Percentiles rank a stretch among this genome's conserved stretches.
Conservation (phyloP, 1,284 basidiomycete genomes). For the Peniophora sp. region DNA sequence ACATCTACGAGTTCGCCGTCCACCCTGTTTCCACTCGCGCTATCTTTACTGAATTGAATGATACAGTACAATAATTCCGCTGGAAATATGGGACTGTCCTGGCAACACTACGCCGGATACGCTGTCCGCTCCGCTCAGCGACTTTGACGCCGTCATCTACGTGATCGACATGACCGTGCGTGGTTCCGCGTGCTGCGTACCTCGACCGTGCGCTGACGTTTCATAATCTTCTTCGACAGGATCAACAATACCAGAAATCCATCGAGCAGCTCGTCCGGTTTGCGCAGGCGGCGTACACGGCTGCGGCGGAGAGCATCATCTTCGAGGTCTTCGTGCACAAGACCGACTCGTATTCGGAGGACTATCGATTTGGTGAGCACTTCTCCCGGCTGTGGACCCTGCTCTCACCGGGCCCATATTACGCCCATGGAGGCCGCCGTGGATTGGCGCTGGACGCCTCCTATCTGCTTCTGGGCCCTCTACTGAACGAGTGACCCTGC, state of each 20-base stretch:
- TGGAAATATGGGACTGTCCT: slow-evolving; percentile 95
- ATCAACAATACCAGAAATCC: slow-evolving; percentile 55
- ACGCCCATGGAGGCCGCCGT: background rate
- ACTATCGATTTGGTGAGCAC: slow-evolving; percentile 79
- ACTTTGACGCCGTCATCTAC: slow-evolving; percentile 82
- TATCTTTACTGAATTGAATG: background rate
- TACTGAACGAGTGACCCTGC: background rate
- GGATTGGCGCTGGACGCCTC: background rate
- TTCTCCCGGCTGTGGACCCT: slow-evolving; percentile 1
- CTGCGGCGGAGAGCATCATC: slow-evolving; percentile 66
- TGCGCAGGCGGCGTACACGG: slow-evolving; percentile 64
- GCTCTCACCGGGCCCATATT: background rate
- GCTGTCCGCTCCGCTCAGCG: slow-evolving; percentile 61
- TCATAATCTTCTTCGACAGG: slow-evolving; percentile 43
- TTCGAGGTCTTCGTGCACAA: slow-evolving; percentile 97
- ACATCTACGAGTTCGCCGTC: slow-evolving; percentile 71
- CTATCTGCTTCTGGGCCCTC: background rate
- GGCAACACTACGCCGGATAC: slow-evolving; percentile 75
- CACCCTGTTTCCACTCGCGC: no score
- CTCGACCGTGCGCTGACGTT: slow-evolving; percentile 1
- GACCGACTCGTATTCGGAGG: slow-evolving; percentile 86
- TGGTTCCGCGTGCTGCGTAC: slow-evolving; percentile 4
- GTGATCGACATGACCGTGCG: slow-evolving; percentile 94
- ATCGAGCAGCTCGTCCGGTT: slow-evolving; percentile 76
- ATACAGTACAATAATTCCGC: slow-evolving; percentile 78